Evolutionary conservation across 352 stramenopile species (phyloP).

Genomic region (Phytophthora ramorum): DNA sequence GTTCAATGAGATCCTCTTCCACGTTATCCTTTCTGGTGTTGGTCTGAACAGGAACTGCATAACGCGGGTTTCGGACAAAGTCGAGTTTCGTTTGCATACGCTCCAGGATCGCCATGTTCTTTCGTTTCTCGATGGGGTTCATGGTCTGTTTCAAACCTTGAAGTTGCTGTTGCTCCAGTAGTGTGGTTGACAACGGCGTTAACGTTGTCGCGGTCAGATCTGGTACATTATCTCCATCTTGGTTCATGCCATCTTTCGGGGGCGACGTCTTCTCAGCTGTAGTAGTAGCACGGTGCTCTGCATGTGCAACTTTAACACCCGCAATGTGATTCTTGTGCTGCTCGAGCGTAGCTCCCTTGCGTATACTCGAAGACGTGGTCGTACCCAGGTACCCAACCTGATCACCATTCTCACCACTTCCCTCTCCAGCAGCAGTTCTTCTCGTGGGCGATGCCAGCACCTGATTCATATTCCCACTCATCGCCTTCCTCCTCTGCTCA

Average conservation of each 20-base stretch:
- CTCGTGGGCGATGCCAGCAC: background rate
- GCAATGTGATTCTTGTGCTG: constrained; percentile 55
- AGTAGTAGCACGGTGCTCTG: constrained; percentile 7
- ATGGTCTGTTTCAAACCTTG: constrained; percentile 34
- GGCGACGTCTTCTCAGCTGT: background rate
- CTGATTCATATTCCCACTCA: constrained; percentile 55
- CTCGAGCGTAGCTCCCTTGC: constrained; percentile 57
- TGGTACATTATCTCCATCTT: background rate
- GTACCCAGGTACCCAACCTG: constrained; percentile 62
- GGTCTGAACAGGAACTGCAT: constrained; percentile 21
- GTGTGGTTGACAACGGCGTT: constrained; percentile 1
- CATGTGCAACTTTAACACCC: constrained; percentile 42
- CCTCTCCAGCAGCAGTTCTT: constrained; percentile 20
- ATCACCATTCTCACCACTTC: constrained; percentile 23
- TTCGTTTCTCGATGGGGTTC: constrained; percentile 55
- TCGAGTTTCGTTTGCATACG: constrained; percentile 85
- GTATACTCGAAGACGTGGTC: constrained; percentile 51
- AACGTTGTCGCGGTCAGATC: constrained; percentile 1
- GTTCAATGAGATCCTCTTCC: background rate
- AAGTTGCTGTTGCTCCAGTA: constrained; percentile 1
- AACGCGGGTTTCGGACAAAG: constrained; percentile 76
- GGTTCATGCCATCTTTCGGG: background rate
- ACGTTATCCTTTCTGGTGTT: background rate
- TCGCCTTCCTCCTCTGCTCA: constrained; percentile 44
- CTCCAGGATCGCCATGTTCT: constrained; percentile 72